Evolutionary conservation across 371 early-diverging fungal species (phyloP), one percentile per base, ranked within the genome.

Genomic region (Coemansia sp.): DNA sequence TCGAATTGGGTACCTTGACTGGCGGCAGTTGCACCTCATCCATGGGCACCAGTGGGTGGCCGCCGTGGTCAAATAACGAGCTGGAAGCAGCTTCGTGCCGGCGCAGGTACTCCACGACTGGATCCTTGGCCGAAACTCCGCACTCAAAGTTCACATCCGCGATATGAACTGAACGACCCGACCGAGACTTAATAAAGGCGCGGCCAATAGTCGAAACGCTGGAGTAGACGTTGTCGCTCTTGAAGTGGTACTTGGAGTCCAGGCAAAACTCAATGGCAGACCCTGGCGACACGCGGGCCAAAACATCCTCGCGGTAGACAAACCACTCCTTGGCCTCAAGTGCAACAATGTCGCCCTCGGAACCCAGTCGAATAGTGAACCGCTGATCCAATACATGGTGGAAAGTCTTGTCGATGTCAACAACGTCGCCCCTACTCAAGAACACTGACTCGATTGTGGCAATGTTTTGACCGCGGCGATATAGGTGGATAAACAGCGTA

Each of bases 311-410:
- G 86, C 88, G 88, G 64, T 92, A 92, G 11, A 86, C 76, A 69
- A 94, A 83, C 95, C 95, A 97, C 62, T 87, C 84, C 84, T 95
- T 95, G 65, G 91, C 83, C 75, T 88, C 80, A 51, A 97, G 83
- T 37, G 94, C 92, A 44, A 91, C 90, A 18, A 79, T 43, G 12
- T 79, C 79, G 82, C 92, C 91, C 60, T 79, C 79, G 47, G 87
- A 83, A 16, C 80, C 71, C 37, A 97, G 68, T 64, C 80, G 83
- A 61, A 97, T 82, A 63, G 87, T 80, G 69, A 91, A 83, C 47
- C 89, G 89, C 32, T 91, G 85, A 67, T 93, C 95, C 4, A 33
- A 49, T 2, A 37, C 43, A 9, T 52, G 57, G 16, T 48, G 43
- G 51, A 69, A 72, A 2, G 69, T 58, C 42, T 34, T 46, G 12